Evolutionary conservation across 305 asterid species (phyloP).

Genomic region (Solanum hybrid): DNA sequence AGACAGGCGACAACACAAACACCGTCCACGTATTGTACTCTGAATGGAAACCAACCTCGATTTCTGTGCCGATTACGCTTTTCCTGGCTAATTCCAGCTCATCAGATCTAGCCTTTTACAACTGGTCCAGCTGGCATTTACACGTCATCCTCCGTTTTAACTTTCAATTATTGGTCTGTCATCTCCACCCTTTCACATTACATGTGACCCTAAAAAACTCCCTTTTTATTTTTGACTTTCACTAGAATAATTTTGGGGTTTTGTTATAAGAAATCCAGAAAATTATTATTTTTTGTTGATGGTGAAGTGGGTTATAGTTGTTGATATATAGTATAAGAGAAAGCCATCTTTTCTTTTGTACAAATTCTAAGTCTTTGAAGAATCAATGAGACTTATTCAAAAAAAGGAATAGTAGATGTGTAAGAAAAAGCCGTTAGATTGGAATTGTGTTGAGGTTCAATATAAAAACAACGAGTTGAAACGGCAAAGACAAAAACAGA

Average conservation of each 20-base stretch:
- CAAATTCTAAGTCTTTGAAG: neutral
- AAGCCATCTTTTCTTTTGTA: neutral
- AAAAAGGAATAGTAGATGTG: neutral
- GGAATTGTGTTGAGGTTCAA: neutral
- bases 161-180: neutral
- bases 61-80: neutral
- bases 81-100: neutral
- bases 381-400: neutral
- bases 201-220: neutral
- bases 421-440: neutral
- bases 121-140: neutral
- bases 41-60: neutral
- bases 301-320: neutral
- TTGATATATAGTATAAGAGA: neutral
- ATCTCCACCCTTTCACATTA: neutral
- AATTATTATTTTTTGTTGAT: neutral
- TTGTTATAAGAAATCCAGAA: neutral
- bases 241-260: neutral
- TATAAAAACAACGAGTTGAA: neutral
- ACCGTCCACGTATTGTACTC: neutral
- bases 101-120: neutral
- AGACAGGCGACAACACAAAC: neutral
- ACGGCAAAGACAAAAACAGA: neutral
- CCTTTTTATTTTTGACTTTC: neutral
- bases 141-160: neutral